Conservation (phyloP, 176 grass and related monocot genomes). For the Eleusine coracana region DNA sequence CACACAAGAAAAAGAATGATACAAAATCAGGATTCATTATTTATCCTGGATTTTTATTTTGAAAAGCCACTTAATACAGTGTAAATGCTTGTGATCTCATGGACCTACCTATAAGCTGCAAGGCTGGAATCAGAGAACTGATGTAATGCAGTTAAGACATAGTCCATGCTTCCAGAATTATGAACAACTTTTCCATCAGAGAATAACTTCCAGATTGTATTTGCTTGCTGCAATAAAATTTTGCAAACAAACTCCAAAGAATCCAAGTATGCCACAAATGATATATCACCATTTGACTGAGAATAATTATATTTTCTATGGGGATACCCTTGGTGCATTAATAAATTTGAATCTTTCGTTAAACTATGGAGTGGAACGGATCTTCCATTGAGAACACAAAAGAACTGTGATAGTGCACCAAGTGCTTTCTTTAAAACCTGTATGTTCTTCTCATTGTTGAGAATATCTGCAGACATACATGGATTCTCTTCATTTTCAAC, state of each 20-base stretch:
- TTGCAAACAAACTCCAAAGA: constrained; percentile 75
- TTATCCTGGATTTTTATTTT: constrained; percentile 11
- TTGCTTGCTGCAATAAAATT: constrained; percentile 52
- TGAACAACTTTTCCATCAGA: constrained; percentile 44
- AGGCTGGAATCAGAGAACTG: constrained; percentile 63
- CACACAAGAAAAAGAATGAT: constrained; percentile 31
- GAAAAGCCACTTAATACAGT: constrained; percentile 1
- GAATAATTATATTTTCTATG: constrained; percentile 12
- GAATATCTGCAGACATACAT: constrained; percentile 39
- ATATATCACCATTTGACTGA: constrained; percentile 43
- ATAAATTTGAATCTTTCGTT: constrained; percentile 32
- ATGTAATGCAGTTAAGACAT: constrained; percentile 51
- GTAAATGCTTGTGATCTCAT: constrained; percentile 25
- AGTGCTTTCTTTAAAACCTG: constrained; percentile 48
- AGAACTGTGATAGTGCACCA: constrained; percentile 38
- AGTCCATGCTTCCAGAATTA: constrained; percentile 40
- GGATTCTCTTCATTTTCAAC: constrained; percentile 37
- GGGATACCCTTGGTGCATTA: constrained; percentile 16
- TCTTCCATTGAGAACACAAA: constrained; percentile 24
- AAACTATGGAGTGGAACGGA: background rate
- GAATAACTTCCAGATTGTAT: constrained; percentile 58
- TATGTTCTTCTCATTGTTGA: constrained; percentile 39
- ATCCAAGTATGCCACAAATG: constrained; percentile 64
- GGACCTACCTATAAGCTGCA: constrained; percentile 54
- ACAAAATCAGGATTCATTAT: constrained; percentile 35